Conservation (phyloP, 345 rosid genomes). For the Carallia brachiata region DNA sequence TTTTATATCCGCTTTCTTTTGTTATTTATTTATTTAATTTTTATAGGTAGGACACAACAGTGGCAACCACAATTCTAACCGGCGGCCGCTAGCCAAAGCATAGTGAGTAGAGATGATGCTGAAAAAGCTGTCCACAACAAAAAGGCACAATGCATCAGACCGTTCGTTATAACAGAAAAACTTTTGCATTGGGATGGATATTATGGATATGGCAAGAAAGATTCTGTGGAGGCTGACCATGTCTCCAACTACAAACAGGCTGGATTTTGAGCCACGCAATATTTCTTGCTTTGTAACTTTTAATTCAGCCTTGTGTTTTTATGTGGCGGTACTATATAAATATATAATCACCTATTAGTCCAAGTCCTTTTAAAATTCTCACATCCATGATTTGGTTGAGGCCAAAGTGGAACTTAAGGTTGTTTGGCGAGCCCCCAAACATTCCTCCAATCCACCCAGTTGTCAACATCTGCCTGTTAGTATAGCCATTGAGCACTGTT, state of each 20-base stretch:
- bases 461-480: too few relatives aligned
- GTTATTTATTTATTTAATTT: too few relatives aligned
- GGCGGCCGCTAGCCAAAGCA: constrained; percentile 70
- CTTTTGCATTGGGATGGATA: too few relatives aligned
- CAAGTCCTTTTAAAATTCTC: too few relatives aligned
- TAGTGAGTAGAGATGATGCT: constrained; percentile 60
- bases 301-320: constrained; percentile 40
- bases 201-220: background rate
- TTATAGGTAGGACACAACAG: too few relatives aligned
- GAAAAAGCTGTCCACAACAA: constrained; percentile 60
- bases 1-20: too few relatives aligned
- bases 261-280: constrained; percentile 45
- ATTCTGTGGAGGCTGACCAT: constrained; percentile 46
- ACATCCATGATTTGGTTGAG: too few relatives aligned
- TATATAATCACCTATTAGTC: background rate
- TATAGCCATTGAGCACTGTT: too few relatives aligned
- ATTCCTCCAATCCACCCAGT: too few relatives aligned
- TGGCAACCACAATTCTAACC: constrained; percentile 25
- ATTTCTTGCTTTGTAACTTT: constrained; percentile 35
- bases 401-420: too few relatives aligned
- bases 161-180: constrained; percentile 56
- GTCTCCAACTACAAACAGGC: constrained; percentile 90
- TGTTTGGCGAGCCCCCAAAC: too few relatives aligned
- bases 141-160: constrained; percentile 66
- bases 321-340: constrained; percentile 27